Base-by-base conservation (phyloP, 2,329 filamentous ascomycete species). In the Graphiopsis chlorocephala region DNA sequence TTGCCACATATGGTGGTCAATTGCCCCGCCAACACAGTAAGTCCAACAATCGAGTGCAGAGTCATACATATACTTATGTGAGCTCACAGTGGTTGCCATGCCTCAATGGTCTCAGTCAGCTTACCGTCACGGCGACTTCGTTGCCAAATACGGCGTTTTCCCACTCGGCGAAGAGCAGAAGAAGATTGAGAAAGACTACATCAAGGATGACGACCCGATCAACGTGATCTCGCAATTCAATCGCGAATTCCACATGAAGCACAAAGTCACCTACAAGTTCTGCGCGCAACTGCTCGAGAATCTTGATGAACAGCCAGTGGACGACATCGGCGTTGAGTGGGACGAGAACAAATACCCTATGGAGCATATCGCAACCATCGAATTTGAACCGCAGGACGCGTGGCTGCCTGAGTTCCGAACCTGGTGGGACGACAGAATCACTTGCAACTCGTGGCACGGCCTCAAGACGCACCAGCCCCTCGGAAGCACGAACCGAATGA, bases 351-450 rank as follows among this genome's bases (percentile, higher is more conserved):
- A 75, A 65, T 75, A 75, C 28, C 74, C 73, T 7, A 74, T 72
- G 64, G 68, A 73, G 64, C 70, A 74, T 45, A 67, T 76, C 28
- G 74, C 71, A 1, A 75, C 74, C 7, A 65, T 79, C 11, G 77
- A 79, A 50, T 79, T 79, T 60, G 74, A 77, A 53, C 75, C 75
- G 10, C 77, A 79, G 68, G 78, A 79, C 58, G 71, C 68, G 14
- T 79, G 76, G 76, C 61, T 78, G n/a, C 77, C 77, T 1, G 76
- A 76, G 66, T 78, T 79, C 68, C 67, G 77, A 35, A 73, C 74
- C 1, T 78, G 75, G 76, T 79, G 77, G 77, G 77, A 78, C 53
- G 76, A 78, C 57, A 66, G 75, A 2, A 78, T 78, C 31, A 78
- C 76, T 3, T 72, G 74, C 65, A 78, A 79, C 64, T 72, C 71